phyloP scores from a whole-genome alignment of 163 green algal genomes.

The Scenedesmus sp. region DNA sequence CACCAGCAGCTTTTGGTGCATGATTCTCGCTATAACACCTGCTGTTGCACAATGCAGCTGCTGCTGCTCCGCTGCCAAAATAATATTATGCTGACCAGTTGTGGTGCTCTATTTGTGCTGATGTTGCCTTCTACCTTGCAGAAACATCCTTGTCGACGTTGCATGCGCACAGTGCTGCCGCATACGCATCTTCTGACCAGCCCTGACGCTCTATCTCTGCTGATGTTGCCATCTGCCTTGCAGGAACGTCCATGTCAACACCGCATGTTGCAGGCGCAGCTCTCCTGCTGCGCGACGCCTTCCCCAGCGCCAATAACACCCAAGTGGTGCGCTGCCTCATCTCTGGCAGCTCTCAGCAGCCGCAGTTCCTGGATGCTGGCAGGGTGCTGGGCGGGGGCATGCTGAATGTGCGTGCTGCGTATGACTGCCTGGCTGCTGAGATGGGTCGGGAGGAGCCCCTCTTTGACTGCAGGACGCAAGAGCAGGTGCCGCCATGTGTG shows the following conservation, averaged over 20 bases:
- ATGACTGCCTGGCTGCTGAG: not conserved
- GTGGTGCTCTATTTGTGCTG: no score
- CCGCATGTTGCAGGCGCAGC: constrained; percentile 20
- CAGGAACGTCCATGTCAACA: constrained; percentile 3
- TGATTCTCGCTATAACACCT: no score
- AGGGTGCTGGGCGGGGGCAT: not conserved
- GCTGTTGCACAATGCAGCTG: no score
- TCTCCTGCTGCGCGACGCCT: constrained; percentile 18
- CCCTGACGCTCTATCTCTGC: no score
- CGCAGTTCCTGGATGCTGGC: not conserved
- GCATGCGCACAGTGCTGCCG: no score
- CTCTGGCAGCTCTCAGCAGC: not conserved
- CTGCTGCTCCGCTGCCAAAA: no score
- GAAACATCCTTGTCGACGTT: no score
- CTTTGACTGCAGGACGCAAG: not conserved
- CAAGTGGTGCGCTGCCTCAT: constrained; percentile 27
- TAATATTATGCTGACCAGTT: no score
- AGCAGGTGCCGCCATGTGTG: not conserved
- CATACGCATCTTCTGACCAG: no score
- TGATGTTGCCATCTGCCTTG: not conserved
- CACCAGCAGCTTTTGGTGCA: no score
- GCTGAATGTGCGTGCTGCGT: not conserved
- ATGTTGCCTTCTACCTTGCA: no score
- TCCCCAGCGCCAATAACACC: not conserved
- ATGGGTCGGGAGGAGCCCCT: not conserved